Conservation (phyloP, 2,329 filamentous ascomycete species). For the Xylariaceae sp. region DNA sequence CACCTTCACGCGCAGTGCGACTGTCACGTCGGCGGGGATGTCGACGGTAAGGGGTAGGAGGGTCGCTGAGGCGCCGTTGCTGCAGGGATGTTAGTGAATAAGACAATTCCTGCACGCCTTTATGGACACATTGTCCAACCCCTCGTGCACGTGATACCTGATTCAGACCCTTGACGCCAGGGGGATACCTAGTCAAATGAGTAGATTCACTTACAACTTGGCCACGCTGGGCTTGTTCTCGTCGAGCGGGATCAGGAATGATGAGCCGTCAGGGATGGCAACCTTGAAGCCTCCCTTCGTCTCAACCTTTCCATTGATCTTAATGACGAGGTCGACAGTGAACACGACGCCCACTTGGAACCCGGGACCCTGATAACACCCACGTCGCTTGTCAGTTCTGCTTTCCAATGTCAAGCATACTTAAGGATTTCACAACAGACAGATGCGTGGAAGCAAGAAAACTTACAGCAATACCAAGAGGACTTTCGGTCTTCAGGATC, state of each 20-base stretch:
- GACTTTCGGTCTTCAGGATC: slow-evolving; percentile 19
- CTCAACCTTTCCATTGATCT: slow-evolving; percentile 19
- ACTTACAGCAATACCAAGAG: slow-evolving; percentile 24
- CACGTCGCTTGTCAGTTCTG: no score
- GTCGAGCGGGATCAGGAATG: slow-evolving; percentile 23
- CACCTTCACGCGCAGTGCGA: slow-evolving; percentile 22
- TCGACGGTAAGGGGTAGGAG: slow-evolving; percentile 22
- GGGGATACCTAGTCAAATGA: neutral
- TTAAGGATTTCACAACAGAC: no score
- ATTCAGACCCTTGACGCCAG: neutral
- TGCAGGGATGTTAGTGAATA: slow-evolving; percentile 10
- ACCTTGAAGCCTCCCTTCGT: slow-evolving; percentile 24
- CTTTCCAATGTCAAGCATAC: no score
- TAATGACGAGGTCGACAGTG: slow-evolving; percentile 22
- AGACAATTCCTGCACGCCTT: neutral
- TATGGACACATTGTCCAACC: neutral
- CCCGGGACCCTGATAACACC: slow-evolving; percentile 18
- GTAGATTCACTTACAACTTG: slow-evolving; percentile 22
- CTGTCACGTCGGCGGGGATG: slow-evolving; percentile 20
- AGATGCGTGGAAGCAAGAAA: no score
- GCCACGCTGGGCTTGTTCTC: slow-evolving; percentile 16
- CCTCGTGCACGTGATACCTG: no score
- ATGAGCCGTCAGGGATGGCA: slow-evolving; percentile 21
- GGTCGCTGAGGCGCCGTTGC: slow-evolving; percentile 19
- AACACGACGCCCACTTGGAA: slow-evolving; percentile 25